Conservation (phyloP, 768 basidiomycete genomes). For the Tylopilus subfusipes region DNA sequence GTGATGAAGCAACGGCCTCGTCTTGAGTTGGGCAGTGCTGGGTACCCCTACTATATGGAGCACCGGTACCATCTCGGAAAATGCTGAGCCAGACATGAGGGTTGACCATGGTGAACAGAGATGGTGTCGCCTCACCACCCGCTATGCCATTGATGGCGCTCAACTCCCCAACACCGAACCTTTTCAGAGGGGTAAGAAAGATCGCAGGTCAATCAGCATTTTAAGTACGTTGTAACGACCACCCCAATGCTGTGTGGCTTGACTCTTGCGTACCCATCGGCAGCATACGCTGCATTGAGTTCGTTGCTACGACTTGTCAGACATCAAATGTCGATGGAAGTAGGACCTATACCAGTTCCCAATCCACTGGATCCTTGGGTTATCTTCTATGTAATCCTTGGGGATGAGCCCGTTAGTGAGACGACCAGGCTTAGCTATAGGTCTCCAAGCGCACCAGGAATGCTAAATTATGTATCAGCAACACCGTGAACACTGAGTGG, state of each 20-base stretch:
- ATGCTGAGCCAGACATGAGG: conserved; percentile 40
- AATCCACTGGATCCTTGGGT: conserved; percentile 76
- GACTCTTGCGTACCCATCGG: conserved; percentile 89
- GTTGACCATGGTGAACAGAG: neutral
- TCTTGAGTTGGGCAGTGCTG: conserved; percentile 66
- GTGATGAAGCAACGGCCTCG: conserved; percentile 77
- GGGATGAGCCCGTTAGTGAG: neutral
- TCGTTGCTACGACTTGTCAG: conserved; percentile 55
- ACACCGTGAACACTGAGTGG: neutral
- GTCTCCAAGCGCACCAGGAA: conserved; percentile 24
- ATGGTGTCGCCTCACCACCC: conserved; percentile 44
- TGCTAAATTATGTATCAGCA: conserved; percentile 16
- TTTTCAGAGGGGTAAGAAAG: conserved; percentile 22
- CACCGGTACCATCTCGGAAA: conserved; percentile 87
- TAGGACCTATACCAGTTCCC: conserved; percentile 63
- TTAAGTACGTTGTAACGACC: conserved; percentile 68
- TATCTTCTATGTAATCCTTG: conserved; percentile 80
- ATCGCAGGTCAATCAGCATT: neutral
- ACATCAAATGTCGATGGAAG: neutral
- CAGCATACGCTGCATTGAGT: conserved; percentile 85
- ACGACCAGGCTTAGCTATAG: neutral
- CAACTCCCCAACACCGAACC: conserved; percentile 92
- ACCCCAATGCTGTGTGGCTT: conserved; percentile 72
- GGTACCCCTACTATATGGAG: conserved; percentile 87
- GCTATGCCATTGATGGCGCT: conserved; percentile 85